phyloP scores from a whole-genome alignment of 2,329 filamentous ascomycete genomes.

The Colletotrichum sp. region DNA sequence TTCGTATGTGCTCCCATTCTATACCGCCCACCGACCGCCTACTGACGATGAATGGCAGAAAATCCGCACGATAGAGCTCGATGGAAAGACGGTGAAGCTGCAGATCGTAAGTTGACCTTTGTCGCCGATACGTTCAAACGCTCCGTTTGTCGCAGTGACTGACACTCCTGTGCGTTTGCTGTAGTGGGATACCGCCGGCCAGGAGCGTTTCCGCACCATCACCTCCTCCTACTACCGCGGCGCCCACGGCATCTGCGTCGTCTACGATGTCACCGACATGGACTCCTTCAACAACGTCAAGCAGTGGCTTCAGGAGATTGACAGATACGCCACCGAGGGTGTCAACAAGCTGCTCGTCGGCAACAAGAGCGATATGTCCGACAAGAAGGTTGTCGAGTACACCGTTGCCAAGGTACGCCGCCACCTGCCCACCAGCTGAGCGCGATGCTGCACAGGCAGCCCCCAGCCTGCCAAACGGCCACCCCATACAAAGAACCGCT shows the following conservation, averaged over 20 bases:
- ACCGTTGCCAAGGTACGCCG: slow-evolving; percentile 91
- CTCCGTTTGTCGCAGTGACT: slow-evolving; percentile 20
- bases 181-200: slow-evolving; percentile 98
- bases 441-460: background rate
- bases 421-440: background rate
- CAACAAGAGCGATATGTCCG: slow-evolving; percentile 99
- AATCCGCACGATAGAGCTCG: slow-evolving; percentile 99
- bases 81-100: slow-evolving; percentile 99
- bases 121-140: background rate
- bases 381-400: slow-evolving; percentile 99
- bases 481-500: background rate
- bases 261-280: slow-evolving; percentile 99
- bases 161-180: slow-evolving; percentile 26
- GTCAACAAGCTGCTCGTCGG: slow-evolving; percentile 99
- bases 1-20: slow-evolving; percentile 70
- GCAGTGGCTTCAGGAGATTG: slow-evolving; percentile 99
- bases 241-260: slow-evolving; percentile 98
- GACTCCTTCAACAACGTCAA: slow-evolving; percentile 99
- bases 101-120: slow-evolving; percentile 80
- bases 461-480: background rate
- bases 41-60: slow-evolving; percentile 64
- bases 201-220: slow-evolving; percentile 99
- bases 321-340: slow-evolving; percentile 97
- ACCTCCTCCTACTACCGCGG: slow-evolving; percentile 99
- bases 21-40: background rate